Evolutionary conservation across 345 rosid genomes (phyloP), one percentile per base, ranked within the genome.

Genomic region (Euphorbia tirucalli): DNA sequence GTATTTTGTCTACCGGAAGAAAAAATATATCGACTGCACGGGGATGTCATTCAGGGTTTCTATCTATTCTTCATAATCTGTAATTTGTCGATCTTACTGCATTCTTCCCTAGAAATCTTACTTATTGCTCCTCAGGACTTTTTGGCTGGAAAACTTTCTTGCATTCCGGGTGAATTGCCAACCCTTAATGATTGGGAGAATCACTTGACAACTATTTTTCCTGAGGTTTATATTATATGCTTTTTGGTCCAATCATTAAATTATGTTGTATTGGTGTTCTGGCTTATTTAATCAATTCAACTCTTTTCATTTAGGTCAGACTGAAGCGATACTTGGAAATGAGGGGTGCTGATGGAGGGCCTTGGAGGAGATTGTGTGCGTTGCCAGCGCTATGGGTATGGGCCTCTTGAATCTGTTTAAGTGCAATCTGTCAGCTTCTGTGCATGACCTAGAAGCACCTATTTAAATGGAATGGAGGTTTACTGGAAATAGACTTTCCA

Each of bases 311-410:
- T 68, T 84, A 90, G 97, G 99, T 95, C 56, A 87, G 99, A 71
- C 81, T 95, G 71, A 95, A 96, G 90, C 86, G 99, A 66, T 96
- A 96, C 83, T 82, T 96, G 86, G 99, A 96, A 86, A 96, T 96
- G 99, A 93, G 98, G 80, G 99, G 99, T 66, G 97, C 98, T 80
- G 99, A 93, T 87, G 97, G 98, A 82, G 98, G 98, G 78, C 97
- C 99, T 50, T 89, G 97, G 98, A 91, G 99, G 85, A 90, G 96
- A 75, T 61, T 93, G 65, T 90, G 98, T 79, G 99, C 98, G 27
- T 79, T 96, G 77, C 97, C 98, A 49, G 99, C 99, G 67, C 89
- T 96, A 79, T 93, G 99, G 99, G 99, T 96, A 86, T 73, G 73
- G 18, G 59, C 75, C 57, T 27, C 54, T 57, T 65, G 75, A 19